Evolutionary conservation across 164 flowering plant genomes (phyloP), one percentile per base, ranked within the genome.

Genomic region (Aristolochia californica): DNA sequence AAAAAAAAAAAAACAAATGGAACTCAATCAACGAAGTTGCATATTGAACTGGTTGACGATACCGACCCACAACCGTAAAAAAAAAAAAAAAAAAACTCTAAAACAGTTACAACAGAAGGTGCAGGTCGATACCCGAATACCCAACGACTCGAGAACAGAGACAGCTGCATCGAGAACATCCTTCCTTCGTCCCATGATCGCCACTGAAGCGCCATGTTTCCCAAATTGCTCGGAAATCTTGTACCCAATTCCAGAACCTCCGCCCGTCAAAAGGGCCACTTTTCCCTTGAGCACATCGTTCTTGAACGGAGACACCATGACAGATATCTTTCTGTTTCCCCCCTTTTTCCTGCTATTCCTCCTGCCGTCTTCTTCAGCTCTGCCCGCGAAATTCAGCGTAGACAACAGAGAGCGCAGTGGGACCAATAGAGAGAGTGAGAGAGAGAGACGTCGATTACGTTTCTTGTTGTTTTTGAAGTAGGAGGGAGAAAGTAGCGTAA

Each of bases 161-260:
- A 85, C 93, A 26, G 97, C 95, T 57, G 81, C 58, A 48, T 90
- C 88, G 15, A 90, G 74, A 34, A 90, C 80, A n/a, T 51, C 57
- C 57, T 64, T 77, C 43, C 97, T 85, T 0, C 97, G 86, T 57
- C 97, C 97, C 97, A 90, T 90, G 77, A 87, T 74, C 1, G 95
- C 88, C 28, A 90, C 55, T 21, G 76, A 71, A 30, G 93, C 93
- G 17, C 97, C 97, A 75, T 90, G 97, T 40, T 75, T 77, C 0
- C 95, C 97, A 28, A 90, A 77, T 61, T 90, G 84, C 12, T 74
- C 59, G 4, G 87, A 69, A 1, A 90, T 77, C 78, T 83, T 95
- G 64, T 77, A 81, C 49, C 97, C 95, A 24, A 90, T 90, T 12
- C 95, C 93, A 0, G 95, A 87, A 0, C 85, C 95, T 5, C 97